Conservation (phyloP, 352 stramenopile species). For the Aphanomyces astaci region DNA sequence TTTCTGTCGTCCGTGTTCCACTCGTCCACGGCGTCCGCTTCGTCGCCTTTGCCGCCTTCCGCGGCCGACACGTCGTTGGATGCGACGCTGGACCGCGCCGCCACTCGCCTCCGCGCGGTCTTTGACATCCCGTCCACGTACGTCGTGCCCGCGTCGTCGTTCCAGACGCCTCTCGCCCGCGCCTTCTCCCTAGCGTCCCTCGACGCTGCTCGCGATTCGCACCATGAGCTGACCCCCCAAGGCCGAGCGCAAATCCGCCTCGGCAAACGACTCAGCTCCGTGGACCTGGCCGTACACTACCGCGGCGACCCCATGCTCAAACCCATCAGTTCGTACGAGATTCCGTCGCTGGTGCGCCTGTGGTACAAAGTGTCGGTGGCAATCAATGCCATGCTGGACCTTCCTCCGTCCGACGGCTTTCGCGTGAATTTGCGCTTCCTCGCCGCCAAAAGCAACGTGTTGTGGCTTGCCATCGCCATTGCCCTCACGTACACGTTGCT, state of each 20-base stretch:
- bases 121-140: slow-evolving; percentile 85
- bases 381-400: slow-evolving; percentile 60
- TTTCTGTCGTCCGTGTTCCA: not conserved
- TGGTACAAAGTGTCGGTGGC: slow-evolving; percentile 71
- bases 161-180: not conserved
- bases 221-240: slow-evolving; percentile 48
- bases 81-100: slow-evolving; percentile 27
- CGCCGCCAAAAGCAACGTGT: slow-evolving; percentile 78
- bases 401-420: slow-evolving; percentile 43
- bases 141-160: slow-evolving; percentile 51
- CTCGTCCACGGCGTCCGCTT: not conserved
- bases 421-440: slow-evolving; percentile 84
- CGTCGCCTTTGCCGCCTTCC: not conserved
- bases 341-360: slow-evolving; percentile 63
- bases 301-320: slow-evolving; percentile 78
- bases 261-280: slow-evolving; percentile 65
- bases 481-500: slow-evolving; percentile 59
- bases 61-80: not conserved
- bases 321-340: slow-evolving; percentile 76
- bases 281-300: slow-evolving; percentile 46
- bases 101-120: slow-evolving; percentile 59
- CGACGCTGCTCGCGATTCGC: not conserved
- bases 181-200: slow-evolving; percentile 8
- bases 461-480: slow-evolving; percentile 46
- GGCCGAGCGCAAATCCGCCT: slow-evolving; percentile 57